A percentile compares a stretch with the other conserved stretches of the same genome.
These are phyloP conservation scores for Tylopilus orsonianus DNA, from an alignment of 1,284 basidiomycete species.

Conservation along the genomic window DNA sequence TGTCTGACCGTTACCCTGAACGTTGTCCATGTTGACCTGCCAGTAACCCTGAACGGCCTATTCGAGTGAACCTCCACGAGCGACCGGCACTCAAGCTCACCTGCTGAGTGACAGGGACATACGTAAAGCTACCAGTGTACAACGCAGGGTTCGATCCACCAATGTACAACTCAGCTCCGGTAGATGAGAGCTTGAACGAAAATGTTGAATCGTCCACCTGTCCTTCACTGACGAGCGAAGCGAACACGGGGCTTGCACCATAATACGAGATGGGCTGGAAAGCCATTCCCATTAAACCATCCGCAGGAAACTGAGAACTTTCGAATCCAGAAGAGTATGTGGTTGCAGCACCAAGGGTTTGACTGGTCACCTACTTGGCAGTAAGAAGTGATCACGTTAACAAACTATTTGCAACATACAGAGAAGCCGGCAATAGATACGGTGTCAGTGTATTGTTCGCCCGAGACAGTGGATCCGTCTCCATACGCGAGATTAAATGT, in stretches of 20 bases:
- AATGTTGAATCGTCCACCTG: constrained; percentile 32
- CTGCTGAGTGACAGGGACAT: constrained; percentile 32
- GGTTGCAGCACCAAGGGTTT: constrained; percentile 33
- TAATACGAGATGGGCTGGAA: constrained; percentile 26
- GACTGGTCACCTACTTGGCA: constrained; percentile 22
- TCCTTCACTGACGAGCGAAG: constrained; percentile 25
- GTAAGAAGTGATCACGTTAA: not conserved
- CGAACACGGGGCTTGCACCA: constrained; percentile 23
- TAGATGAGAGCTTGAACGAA: constrained; percentile 37
- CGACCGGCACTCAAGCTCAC: constrained; percentile 11
- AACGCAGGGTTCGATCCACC: constrained; percentile 33
- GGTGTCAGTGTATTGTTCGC: constrained; percentile 53
- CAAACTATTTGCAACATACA: constrained; percentile 15
- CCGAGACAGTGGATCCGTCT: constrained; percentile 52
- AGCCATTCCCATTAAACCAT: constrained; percentile 36
- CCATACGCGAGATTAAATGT: constrained; percentile 52
- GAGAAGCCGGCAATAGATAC: constrained; percentile 35
- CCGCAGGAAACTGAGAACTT: constrained; percentile 21
- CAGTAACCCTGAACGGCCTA: constrained; percentile 38
- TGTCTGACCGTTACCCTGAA: constrained; percentile 28
- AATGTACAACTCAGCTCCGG: constrained; percentile 37
- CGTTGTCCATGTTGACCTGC: constrained; percentile 38
- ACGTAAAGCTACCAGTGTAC: constrained; percentile 19
- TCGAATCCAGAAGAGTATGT: constrained; percentile 24
- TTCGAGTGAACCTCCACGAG: not conserved